Percentiles rank a stretch among this genome's conserved stretches.
Evolutionary conservation across 371 early-diverging fungal genomes (phyloP).

Genomic region (Actinomucor elegans): DNA sequence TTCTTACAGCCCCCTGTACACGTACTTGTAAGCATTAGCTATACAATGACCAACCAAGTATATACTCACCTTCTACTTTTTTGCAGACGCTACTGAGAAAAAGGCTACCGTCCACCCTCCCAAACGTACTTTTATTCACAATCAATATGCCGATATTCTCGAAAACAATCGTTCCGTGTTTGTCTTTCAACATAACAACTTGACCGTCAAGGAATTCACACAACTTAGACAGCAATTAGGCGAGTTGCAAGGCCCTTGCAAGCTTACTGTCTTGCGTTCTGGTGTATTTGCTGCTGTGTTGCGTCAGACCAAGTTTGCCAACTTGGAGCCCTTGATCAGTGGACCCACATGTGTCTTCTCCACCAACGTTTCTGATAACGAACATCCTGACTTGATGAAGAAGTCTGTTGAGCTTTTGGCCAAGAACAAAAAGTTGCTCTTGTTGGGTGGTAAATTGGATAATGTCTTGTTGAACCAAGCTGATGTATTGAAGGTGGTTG

Average conservation of each 20-base stretch:
- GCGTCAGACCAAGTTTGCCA: constrained; percentile 54
- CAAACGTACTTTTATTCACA: constrained; percentile 50
- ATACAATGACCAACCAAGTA: neutral
- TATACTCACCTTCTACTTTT: too few relatives aligned
- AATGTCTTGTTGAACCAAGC: constrained; percentile 50
- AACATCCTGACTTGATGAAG: constrained; percentile 44
- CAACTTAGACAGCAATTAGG: constrained; percentile 55
- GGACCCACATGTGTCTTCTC: constrained; percentile 62
- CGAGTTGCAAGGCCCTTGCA: constrained; percentile 20
- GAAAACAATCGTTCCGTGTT: constrained; percentile 57
- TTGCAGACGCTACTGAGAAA: constrained; percentile 39
- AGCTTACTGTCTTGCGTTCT: constrained; percentile 53
- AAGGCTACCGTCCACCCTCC: constrained; percentile 37
- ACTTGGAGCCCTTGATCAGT: constrained; percentile 53
- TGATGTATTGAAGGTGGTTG: constrained; percentile 55
- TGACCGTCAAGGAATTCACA: constrained; percentile 62
- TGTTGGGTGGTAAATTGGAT: constrained; percentile 68
- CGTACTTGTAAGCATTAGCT: constrained; percentile 22
- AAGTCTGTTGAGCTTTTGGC: constrained; percentile 46
- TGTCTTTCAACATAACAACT: constrained; percentile 70
- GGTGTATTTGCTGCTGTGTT: constrained; percentile 58
- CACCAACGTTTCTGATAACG: constrained; percentile 40
- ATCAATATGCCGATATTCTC: constrained; percentile 51
- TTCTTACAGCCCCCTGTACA: constrained; percentile 13
- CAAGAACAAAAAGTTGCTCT: constrained; percentile 63